Base-by-base conservation (phyloP, 1,139 yeast species). In the Yamadazyma spencermartinsiae region DNA sequence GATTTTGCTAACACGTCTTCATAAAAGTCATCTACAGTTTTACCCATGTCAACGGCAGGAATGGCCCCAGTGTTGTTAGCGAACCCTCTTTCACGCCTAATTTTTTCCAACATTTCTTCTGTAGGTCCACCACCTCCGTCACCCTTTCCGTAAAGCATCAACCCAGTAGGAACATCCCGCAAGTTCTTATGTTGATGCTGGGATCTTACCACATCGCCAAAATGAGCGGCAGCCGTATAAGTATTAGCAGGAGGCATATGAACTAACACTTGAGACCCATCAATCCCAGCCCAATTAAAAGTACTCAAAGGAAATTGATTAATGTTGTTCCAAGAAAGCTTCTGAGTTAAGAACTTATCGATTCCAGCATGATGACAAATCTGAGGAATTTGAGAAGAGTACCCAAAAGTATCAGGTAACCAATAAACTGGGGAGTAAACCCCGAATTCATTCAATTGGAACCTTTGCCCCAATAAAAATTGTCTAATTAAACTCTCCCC, bases 91-190 rank as follows among this genome's bases (percentile, higher is more conserved):
- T 92, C 84, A 52, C 98, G 79, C 58, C 98, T 80, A 52, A 92
- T 72, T 58, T 88, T 89, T 57, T 92, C 97, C 46, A 92, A 56
- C 96, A 89, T 90, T 55, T 86, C 96, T 32, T 86, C 86, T 4
- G 88, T 83, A 28, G 98, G 98, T 4, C 98, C 98, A 48, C 98
- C 98, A 45, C 98, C 98, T 51, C 98, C 98, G 56, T 92, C 98
- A 55, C 98, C 98, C 52, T 85, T 80, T 29, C 98, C 98, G 53
- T 79, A 92, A 38, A 89, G 70, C 56, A 92, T 67, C 56, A 92
- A 69, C 0, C 95, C 94, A 10, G 86, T 76, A 39, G 87, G 92
- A 37, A 84, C 90, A 49, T 80, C 79, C 41, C 89, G 81, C 46
- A 86, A 67, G 52, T 90, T 87, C 64, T 89, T 86, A 64, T 92